A percentile compares a stretch with the other conserved stretches of the same genome.
Conservation (phyloP, 805 yeast genomes). For the Torulaspora maleeae region DNA sequence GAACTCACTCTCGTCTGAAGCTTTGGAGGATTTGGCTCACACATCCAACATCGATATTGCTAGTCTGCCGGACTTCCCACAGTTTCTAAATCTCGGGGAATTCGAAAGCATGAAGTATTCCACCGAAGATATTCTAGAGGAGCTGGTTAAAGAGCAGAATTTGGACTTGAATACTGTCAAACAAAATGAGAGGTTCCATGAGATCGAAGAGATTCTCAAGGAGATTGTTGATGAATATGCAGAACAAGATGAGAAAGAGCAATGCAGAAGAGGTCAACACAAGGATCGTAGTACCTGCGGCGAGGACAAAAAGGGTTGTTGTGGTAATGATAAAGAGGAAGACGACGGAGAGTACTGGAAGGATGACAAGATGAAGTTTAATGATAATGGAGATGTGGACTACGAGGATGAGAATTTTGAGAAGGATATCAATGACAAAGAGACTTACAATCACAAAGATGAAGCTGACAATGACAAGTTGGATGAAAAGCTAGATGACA, state of each 20-base stretch:
- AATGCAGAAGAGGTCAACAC: constrained; percentile 1
- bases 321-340: background rate
- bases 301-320: background rate
- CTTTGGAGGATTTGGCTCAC: constrained; percentile 18
- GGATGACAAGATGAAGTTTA: background rate
- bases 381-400: background rate
- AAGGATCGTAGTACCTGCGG: constrained; percentile 1
- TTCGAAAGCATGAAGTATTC: constrained; percentile 15
- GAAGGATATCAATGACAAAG: background rate
- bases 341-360: constrained; percentile 1
- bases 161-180: constrained; percentile 6
- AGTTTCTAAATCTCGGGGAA: constrained; percentile 26
- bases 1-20: constrained; percentile 19
- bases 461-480: background rate
- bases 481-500: background rate
- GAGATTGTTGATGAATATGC: constrained; percentile 11
- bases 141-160: constrained; percentile 8
- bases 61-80: constrained; percentile 28
- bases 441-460: background rate
- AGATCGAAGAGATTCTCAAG: constrained; percentile 13
- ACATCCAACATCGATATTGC: constrained; percentile 28
- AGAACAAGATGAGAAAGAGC: background rate
- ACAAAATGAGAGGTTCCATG: constrained; percentile 10
- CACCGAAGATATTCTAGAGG: constrained; percentile 10
- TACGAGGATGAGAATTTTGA: background rate